Conservation (phyloP, 179 eudicot species). For the Pouteria campechiana region DNA sequence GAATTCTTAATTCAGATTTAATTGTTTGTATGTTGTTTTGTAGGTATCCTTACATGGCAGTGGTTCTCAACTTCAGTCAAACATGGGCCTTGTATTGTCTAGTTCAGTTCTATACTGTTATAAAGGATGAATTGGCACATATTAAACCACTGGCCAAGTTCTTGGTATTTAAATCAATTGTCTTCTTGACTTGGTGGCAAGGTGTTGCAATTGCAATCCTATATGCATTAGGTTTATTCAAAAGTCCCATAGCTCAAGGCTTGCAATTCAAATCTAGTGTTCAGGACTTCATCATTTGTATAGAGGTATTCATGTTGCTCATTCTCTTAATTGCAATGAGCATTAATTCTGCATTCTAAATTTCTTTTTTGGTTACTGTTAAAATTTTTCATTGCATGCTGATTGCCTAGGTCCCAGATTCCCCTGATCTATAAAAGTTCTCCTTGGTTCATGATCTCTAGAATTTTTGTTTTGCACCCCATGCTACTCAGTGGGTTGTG, state of each 20-base stretch:
- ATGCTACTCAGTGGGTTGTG: too few species aligned
- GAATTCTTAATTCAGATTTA: too few species aligned
- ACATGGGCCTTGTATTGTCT: constrained; percentile 98
- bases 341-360: too few species aligned
- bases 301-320: too few species aligned
- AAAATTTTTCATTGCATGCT: too few species aligned
- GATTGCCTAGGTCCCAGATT: too few species aligned
- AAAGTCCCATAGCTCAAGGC: constrained; percentile 89
- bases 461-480: too few species aligned
- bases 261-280: constrained; percentile 86
- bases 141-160: constrained; percentile 87
- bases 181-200: constrained; percentile 99
- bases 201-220: constrained; percentile 86
- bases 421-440: too few species aligned
- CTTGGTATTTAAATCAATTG: constrained; percentile 92
- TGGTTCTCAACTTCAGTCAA: constrained; percentile 89
- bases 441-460: too few species aligned
- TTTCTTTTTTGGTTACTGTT: too few species aligned
- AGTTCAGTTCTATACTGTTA: constrained; percentile 78
- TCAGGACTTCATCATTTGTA: constrained; percentile 92
- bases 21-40: constrained; percentile 16
- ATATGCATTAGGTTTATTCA: constrained; percentile 62
- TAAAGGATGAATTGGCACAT: constrained; percentile 77
- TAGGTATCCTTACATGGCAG: constrained; percentile 91
- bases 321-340: too few species aligned